A percentile compares a stretch with the other conserved stretches of the same genome.
Evolutionary conservation across 2,329 filamentous ascomycete genomes (phyloP).

Genomic region (Sporothrix luriei): DNA sequence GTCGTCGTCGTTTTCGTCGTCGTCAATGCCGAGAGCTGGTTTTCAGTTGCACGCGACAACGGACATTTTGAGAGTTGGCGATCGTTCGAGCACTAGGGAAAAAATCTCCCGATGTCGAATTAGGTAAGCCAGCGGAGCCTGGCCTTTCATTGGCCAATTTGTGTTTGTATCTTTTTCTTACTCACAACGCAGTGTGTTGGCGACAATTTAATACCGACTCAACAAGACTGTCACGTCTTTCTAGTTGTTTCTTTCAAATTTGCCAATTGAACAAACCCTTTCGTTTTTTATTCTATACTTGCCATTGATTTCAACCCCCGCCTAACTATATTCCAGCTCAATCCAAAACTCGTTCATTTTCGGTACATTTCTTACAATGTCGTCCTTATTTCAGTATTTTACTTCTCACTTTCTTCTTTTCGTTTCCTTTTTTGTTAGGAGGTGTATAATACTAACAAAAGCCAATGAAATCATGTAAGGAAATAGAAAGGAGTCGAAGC

Average conservation of each 20-base stretch:
- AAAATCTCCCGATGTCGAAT: slow-evolving; percentile 18
- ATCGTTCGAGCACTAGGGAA: not conserved
- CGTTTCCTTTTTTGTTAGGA: too few species aligned
- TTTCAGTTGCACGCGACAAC: slow-evolving; percentile 11
- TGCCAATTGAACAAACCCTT: too few species aligned
- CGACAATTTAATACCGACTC: not conserved
- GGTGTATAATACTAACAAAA: too few species aligned
- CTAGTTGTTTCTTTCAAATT: not conserved
- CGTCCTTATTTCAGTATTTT: too few species aligned
- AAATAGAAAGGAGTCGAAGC: too few species aligned
- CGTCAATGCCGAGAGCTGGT: not conserved
- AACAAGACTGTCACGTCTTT: not conserved
- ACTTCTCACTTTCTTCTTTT: too few species aligned
- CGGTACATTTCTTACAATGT: too few species aligned
- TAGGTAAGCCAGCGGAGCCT: slow-evolving; percentile 17
- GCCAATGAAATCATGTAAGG: too few species aligned
- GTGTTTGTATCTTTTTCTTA: not conserved
- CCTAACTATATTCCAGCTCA: too few species aligned
- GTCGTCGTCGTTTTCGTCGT: not conserved
- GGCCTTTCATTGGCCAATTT: slow-evolving; percentile 26
- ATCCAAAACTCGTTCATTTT: too few species aligned
- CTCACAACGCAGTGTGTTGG: not conserved
- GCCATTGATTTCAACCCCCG: too few species aligned
- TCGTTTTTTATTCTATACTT: too few species aligned
- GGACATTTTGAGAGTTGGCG: slow-evolving; percentile 3